Conservation (phyloP, 176 grass and related monocot species). For the Paspalum notatum region DNA sequence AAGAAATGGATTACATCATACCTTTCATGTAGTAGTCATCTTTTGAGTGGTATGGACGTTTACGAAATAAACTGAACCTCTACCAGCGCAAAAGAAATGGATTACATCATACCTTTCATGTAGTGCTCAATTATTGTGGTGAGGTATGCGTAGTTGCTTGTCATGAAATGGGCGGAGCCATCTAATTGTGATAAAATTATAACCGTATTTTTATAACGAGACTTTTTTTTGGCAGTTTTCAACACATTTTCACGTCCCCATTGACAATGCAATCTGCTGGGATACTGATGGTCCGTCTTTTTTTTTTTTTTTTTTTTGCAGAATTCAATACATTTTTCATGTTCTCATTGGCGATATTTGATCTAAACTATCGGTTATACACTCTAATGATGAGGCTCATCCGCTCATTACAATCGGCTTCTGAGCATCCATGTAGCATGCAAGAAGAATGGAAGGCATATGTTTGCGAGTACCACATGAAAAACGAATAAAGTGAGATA, state of each 20-base stretch:
- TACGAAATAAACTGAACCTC: slow-evolving; percentile 23
- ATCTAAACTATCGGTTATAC: background rate
- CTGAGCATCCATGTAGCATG: too few relatives aligned
- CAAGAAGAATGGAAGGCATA: background rate
- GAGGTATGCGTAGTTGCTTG: background rate
- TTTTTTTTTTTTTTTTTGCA: too few relatives aligned
- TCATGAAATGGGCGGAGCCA: background rate
- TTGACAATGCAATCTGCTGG: background rate
- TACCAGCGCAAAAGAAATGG: too few relatives aligned
- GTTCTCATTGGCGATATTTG: background rate
- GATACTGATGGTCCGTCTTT: too few relatives aligned
- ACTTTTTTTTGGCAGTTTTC: background rate
- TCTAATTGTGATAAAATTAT: background rate
- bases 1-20: background rate
- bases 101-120: too few relatives aligned
- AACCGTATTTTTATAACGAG: background rate
- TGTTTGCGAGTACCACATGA: background rate
- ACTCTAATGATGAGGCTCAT: too few relatives aligned
- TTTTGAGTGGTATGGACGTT: slow-evolving; percentile 26
- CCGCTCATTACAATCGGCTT: too few relatives aligned
- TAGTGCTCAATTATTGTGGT: slow-evolving; percentile 43
- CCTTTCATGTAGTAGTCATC: slow-evolving; percentile 16
- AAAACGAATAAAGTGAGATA: background rate
- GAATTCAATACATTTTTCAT: too few relatives aligned
- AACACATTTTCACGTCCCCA: background rate